Base-by-base conservation (phyloP, 2,329 filamentous ascomycete genomes). In the Dothideomycetes sp. region DNA sequence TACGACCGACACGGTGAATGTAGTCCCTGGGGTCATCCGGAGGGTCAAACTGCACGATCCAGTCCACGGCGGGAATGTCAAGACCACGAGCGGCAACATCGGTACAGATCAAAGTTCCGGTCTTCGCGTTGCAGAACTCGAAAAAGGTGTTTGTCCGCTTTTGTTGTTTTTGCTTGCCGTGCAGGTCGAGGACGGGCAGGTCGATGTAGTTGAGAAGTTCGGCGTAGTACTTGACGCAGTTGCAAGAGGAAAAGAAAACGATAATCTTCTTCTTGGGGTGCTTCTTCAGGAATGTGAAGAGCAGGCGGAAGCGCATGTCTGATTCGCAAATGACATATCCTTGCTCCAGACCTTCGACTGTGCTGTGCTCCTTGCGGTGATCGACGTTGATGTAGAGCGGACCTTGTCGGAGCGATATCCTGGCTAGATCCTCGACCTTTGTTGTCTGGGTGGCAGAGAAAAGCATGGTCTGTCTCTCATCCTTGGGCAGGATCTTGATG, bases 101-200 rank as follows among this genome's bases (percentile, higher is more conserved):
- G 0, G 91, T 98, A 65, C 88, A 95, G 51, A 98, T 91, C 39
- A 98, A 64, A 1, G 84, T 94, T 17, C 89, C 91, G 49, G 83
- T 77, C 49, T 79, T 79, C 14, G 88, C 81, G 54, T 88, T 87
- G 56, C 77, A 81, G 60, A 98, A 98, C 60, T 96, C 89, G 61
- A 96, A 98, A 61, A 98, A 98, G 1, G 87, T 94, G 58, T 93
- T 94, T 17, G 91, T 98, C n/a, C 91, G 84, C 63, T 94, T 94
- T 64, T 95, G 87, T 64, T 98, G 91, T 65, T 98, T 98, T 65
- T 94, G 86, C 66, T 98, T 95, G 50, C 87, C 91, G 61, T 93
- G 85, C 5, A 94, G 70, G 51, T 85, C 82, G 32, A 94, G 72
- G 3, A 93, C 84, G 4, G 84, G 87, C 31, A 95, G 73, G 61